Percentiles rank a stretch among this genome's conserved stretches.
These are phyloP conservation scores for Boletus subparvulus DNA, from an alignment of 768 basidiomycete species.

Conservation along the genomic window DNA sequence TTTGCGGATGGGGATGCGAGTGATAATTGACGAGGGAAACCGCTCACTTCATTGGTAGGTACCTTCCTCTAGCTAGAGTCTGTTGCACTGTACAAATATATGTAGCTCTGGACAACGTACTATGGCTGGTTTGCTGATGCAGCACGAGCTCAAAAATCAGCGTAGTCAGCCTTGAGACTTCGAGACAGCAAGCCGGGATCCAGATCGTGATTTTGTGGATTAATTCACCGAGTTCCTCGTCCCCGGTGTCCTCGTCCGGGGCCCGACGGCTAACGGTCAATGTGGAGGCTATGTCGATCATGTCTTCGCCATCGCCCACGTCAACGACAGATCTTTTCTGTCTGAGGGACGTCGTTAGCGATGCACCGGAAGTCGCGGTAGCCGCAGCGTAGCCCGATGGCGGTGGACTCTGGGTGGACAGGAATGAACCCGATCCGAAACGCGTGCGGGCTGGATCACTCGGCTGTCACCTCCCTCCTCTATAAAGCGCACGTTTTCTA, in stretches of 20 bases:
- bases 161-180: too few species aligned
- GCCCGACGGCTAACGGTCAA: conserved; percentile 40
- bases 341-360: conserved; percentile 30
- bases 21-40: too few species aligned
- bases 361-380: conserved; percentile 15
- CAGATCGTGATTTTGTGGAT: too few species aligned
- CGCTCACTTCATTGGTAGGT: too few species aligned
- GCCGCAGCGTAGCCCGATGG: neutral
- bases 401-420: conserved; percentile 1
- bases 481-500: conserved; percentile 14
- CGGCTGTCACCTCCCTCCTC: conserved; percentile 4
- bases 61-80: too few species aligned
- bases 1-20: too few species aligned
- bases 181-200: too few species aligned
- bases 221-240: conserved; percentile 61
- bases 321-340: conserved; percentile 28
- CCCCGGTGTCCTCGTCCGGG: conserved; percentile 26
- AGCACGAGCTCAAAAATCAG: too few species aligned
- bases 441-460: neutral
- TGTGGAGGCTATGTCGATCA: conserved; percentile 68
- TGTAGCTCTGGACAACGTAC: too few species aligned
- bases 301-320: conserved; percentile 36
- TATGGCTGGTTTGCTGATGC: too few species aligned
- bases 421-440: neutral
- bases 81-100: too few species aligned